Evolutionary conservation across 768 basidiomycete species (phyloP), one percentile per base, ranked within the genome.

Genomic region (Mycena sanguinolenta): DNA sequence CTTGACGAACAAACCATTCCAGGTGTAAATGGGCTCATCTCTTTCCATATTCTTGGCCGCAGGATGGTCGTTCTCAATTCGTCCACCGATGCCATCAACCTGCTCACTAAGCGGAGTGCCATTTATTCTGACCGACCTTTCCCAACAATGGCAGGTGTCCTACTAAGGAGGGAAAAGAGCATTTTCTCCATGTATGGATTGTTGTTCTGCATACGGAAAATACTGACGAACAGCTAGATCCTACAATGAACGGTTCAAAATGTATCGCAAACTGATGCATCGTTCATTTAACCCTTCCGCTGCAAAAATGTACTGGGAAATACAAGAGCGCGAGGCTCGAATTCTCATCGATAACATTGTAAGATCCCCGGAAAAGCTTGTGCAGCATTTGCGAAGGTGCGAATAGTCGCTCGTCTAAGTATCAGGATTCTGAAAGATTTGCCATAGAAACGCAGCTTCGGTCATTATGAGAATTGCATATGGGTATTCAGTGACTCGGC

Each of bases 111-210:
- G 71, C 80, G 84, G 55, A 80, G 81, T 23, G 71, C 78, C 36
- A 74, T 75, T 42, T 86, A 86, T 65, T 86, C 84, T 17, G 84
- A 85, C 70, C 76, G 85, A n/a, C 75, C 75, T 7, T 70, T 74
- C 46, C 53, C 63, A 5, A 65, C 64, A 19, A 65, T 70, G 63
- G 9, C 53, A 3, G 49, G 49, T 50, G 30, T n/a, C 2, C 64
- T 70, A 16, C 65, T 70, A 64, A 63, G 58, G 12, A 58, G 75
- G 8, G 69, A 69, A 39, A 71, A 76, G 60, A 73, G 69, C 42
- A 76, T 76, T n/a, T 76, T 76, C 58, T 70, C 64, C 58, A 62
- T 69, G 75, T 71, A 49, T 58, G 34, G 4, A 17, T 9, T 34
- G 4, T 9, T 23, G 13, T 36, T 6, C 36, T 38, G 14, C 7